These are phyloP conservation scores for Pulveroboletus sp. DNA, from an alignment of 768 basidiomycete genomes.

Conservation along the genomic window DNA sequence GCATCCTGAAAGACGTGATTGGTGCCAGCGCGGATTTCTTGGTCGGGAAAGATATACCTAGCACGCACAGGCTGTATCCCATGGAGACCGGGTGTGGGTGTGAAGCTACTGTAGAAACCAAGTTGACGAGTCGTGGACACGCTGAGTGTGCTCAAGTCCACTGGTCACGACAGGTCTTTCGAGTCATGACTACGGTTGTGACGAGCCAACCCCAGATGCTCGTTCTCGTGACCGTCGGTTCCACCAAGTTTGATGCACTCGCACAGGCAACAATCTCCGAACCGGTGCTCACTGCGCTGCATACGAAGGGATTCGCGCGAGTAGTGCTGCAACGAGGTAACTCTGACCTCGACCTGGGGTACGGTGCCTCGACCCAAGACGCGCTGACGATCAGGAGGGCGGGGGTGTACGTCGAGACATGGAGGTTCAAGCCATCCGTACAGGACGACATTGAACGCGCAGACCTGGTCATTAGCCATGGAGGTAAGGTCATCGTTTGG, in stretches of 20 bases:
- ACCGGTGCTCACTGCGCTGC: constrained; percentile 53
- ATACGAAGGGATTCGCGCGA: constrained; percentile 48
- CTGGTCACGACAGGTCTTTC: no score
- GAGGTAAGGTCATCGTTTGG: constrained; percentile 50
- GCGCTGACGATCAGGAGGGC: constrained; percentile 19
- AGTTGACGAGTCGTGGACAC: neutral
- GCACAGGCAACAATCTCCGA: constrained; percentile 55
- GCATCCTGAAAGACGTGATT: constrained; percentile 58
- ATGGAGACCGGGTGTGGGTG: constrained; percentile 35
- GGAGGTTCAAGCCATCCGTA: constrained; percentile 73
- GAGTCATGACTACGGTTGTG: neutral
- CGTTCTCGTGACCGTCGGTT: constrained; percentile 84
- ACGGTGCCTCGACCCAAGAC: constrained; percentile 12
- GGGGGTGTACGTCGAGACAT: constrained; percentile 56
- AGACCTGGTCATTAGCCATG: constrained; percentile 88
- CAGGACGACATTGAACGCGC: constrained; percentile 57
- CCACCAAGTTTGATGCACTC: constrained; percentile 79
- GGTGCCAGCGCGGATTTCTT: constrained; percentile 8
- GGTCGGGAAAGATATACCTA: constrained; percentile 45
- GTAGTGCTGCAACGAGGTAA: constrained; percentile 79
- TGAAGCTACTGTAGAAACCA: neutral
- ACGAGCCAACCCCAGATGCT: constrained; percentile 21
- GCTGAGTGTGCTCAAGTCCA: neutral
- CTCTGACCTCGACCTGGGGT: constrained; percentile 41
- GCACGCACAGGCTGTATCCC: constrained; percentile 90